Conservation (phyloP, 2,329 filamentous ascomycete genomes). For the Aureobasidium mangrovei region DNA sequence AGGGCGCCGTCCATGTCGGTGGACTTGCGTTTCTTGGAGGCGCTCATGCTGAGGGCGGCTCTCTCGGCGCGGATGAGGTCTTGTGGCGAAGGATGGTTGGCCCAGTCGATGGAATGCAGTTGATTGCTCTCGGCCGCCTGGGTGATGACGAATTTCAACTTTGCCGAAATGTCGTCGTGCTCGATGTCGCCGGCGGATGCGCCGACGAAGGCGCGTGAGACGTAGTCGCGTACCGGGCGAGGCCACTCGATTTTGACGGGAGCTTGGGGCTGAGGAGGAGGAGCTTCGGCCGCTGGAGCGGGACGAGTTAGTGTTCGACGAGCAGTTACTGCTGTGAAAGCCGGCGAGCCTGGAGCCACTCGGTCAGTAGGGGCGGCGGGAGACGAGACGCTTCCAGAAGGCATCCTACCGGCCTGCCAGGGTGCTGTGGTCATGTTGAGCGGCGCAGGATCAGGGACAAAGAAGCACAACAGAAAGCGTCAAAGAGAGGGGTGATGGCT, state of each 20-base stretch:
- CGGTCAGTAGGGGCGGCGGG: not conserved
- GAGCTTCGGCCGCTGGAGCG: conserved; percentile 9
- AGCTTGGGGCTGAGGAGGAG: conserved; percentile 18
- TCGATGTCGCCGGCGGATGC: conserved; percentile 42
- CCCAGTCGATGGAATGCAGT: conserved; percentile 73
- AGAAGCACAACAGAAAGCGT: conserved; percentile 18
- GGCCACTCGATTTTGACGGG: conserved; percentile 65
- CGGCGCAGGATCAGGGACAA: conserved; percentile 2
- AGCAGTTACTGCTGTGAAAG: conserved; percentile 39
- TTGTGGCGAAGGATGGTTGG: conserved; percentile 73
- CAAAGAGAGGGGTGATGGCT: conserved; percentile 4
- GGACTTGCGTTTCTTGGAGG: conserved; percentile 72
- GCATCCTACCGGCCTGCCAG: conserved; percentile 9
- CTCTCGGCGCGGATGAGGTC: conserved; percentile 68
- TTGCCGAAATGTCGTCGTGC: conserved; percentile 66
- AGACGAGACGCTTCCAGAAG: not conserved
- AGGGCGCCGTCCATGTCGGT: conserved; percentile 48
- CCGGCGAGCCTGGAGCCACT: conserved; percentile 25
- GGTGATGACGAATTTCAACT: conserved; percentile 78
- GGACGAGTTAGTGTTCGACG: conserved; percentile 31
- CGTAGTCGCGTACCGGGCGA: conserved; percentile 73
- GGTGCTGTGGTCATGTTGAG: conserved; percentile 12
- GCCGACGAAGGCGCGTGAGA: conserved; percentile 77
- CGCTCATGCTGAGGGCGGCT: conserved; percentile 29
- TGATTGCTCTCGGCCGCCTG: conserved; percentile 65